phyloP scores from a whole-genome alignment of 495 filamentous ascomycete genomes.

The Hypomontagnella submonticulosa region DNA sequence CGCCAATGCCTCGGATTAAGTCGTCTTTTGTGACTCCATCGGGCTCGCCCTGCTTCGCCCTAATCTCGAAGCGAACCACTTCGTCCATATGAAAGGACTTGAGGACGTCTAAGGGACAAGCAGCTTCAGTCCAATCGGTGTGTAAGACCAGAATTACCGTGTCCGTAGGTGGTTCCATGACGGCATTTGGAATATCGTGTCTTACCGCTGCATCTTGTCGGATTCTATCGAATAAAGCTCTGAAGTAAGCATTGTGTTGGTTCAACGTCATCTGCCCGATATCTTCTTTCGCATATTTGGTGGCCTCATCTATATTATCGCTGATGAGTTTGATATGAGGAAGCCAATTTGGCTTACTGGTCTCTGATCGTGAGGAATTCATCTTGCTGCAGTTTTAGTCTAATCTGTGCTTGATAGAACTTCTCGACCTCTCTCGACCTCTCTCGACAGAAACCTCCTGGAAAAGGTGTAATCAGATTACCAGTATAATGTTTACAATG shows the following conservation, averaged over 20 bases:
- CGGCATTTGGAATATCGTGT: slow-evolving; percentile 17
- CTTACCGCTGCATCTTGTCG: slow-evolving; percentile 5
- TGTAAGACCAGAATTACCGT: slow-evolving; percentile 11
- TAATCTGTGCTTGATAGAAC: too few species aligned
- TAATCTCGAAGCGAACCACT: slow-evolving; percentile 10
- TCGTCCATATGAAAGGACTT: not conserved
- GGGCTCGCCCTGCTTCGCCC: slow-evolving; percentile 12
- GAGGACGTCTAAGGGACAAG: too few species aligned
- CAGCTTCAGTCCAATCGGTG: not conserved
- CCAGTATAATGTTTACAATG: too few species aligned
- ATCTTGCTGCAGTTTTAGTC: too few species aligned
- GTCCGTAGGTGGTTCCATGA: slow-evolving; percentile 13
- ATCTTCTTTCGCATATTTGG: not conserved
- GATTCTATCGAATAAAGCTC: slow-evolving; percentile 1
- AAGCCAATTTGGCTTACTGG: slow-evolving; percentile 9
- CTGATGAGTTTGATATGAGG: not conserved
- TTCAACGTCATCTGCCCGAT: not conserved
- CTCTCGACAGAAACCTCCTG: too few species aligned
- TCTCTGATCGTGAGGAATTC: too few species aligned
- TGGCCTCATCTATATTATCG: not conserved
- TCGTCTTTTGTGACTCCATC: slow-evolving; percentile 25
- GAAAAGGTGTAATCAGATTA: too few species aligned
- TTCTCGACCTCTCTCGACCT: too few species aligned
- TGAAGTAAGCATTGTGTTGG: slow-evolving; percentile 15
- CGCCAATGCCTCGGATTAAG: slow-evolving; percentile 4